Base-by-base conservation (phyloP, 2,329 filamentous ascomycete species). In the Phoma herbarum region DNA sequence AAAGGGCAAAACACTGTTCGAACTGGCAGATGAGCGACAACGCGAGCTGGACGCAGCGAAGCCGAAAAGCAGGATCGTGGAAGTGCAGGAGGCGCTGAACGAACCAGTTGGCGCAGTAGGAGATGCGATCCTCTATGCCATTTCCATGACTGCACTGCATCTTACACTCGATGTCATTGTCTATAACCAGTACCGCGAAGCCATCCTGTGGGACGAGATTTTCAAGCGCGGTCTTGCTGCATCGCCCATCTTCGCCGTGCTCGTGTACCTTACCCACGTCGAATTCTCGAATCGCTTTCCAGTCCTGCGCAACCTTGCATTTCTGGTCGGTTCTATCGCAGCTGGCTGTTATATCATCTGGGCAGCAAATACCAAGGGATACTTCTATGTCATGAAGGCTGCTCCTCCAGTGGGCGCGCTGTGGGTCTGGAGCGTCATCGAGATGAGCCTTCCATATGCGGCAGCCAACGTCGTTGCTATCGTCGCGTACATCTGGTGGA, bases 401-500 rank as follows among this genome's bases (percentile, higher is more conserved):
- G 90, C 93, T 0, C 95, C 95, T n/a, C 88, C 93, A 5, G 76
- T 97, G 14, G 95, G 92, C 0, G 94, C 91, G 39, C 77, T 98
- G 18, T 98, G 94, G 93, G 85, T 98, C 4, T 98, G 94, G 93
- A 88, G 90, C 29, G 89, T 98, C 22, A 84, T 98, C 45, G 95
- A 99, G 80, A 84, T 97, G 78, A 85, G 92, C 54, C 80, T 96
- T 39, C 71, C 82, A 0, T 88, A 85, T 70, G 91, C 90, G 0
- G 79, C 89, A 23, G 69, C 79, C n/a, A 86, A 83, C 43, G 76
- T 85, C 22, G 54, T 79, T 39, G 74, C 79, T n/a, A 83, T 87
- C 14, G 67, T 82, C 51, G 75, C 70, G 1, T 88, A 83, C 75
- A 76, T 83, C 5, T 83, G 79, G 78, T 87, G 80, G 80, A 84